These are phyloP conservation scores for Simmondsia chinensis DNA, from an alignment of 148 eudicot genomes.

Conservation along the genomic window DNA sequence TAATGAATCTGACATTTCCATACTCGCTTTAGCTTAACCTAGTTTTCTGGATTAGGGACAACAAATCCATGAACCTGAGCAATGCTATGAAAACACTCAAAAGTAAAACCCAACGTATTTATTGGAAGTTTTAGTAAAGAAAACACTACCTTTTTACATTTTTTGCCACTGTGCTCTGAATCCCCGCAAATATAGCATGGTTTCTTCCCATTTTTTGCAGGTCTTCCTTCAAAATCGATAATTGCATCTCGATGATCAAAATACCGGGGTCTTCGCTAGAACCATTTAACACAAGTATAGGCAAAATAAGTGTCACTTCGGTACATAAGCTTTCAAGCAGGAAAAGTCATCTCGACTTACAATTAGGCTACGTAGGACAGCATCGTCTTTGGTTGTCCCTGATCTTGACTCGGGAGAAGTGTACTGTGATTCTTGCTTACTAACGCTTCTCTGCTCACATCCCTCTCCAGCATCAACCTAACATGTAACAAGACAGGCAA, in stretches of 20 bases:
- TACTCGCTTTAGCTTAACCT: too few species aligned
- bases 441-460: too few species aligned
- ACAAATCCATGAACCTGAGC: too few species aligned
- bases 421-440: background rate
- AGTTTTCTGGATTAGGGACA: too few species aligned
- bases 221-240: constrained; percentile 3
- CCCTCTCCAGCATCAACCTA: constrained; percentile 9
- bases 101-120: background rate
- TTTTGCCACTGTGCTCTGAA: constrained; percentile 14
- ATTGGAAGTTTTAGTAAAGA: background rate
- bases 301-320: constrained; percentile 1
- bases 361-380: constrained; percentile 21
- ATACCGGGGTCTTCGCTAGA: constrained; percentile 19
- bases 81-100: background rate
- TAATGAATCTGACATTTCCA: too few species aligned
- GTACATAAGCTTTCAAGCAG: background rate
- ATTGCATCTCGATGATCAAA: constrained; percentile 17
- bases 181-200: constrained; percentile 27
- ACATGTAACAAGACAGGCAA: too few species aligned
- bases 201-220: constrained; percentile 6
- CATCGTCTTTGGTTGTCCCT: constrained; percentile 6
- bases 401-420: constrained; percentile 2
- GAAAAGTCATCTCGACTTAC: constrained; percentile 16
- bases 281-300: background rate
- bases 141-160: constrained; percentile 22